phyloP scores from a whole-genome alignment of 2,329 filamentous ascomycete species.

The Colletotrichum eremochloae region DNA sequence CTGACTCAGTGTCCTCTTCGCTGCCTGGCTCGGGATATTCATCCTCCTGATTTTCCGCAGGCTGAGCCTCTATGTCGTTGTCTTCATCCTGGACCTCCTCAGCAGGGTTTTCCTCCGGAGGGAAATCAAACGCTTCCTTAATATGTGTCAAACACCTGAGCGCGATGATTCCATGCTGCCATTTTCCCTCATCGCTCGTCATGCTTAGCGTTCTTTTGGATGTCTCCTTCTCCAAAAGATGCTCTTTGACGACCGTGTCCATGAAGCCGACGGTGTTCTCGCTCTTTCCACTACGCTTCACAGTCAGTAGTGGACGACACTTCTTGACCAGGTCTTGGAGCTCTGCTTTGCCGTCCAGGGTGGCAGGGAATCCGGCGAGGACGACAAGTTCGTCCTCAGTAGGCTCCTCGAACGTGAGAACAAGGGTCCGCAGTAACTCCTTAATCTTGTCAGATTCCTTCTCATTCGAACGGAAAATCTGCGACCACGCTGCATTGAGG shows the following conservation, averaged over 20 bases:
- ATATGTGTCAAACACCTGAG: constrained; percentile 55
- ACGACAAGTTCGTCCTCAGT: constrained; percentile 54
- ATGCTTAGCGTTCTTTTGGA: constrained; percentile 51
- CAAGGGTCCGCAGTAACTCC: constrained; percentile 57
- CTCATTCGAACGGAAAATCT: constrained; percentile 52
- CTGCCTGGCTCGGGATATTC: constrained; percentile 23
- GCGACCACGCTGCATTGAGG: constrained; percentile 54
- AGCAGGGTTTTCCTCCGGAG: constrained; percentile 22
- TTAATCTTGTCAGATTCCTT: constrained; percentile 54
- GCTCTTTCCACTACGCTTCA: constrained; percentile 35
- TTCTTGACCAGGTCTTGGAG: constrained; percentile 53
- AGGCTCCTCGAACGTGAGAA: constrained; percentile 57
- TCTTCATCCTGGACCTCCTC: constrained; percentile 10
- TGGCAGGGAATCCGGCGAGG: constrained; percentile 52
- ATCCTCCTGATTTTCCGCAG: constrained; percentile 4
- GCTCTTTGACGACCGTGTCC: constrained; percentile 54
- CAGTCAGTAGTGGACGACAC: constrained; percentile 52
- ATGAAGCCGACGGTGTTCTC: constrained; percentile 46
- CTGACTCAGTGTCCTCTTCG: constrained; percentile 23
- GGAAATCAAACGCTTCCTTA: constrained; percentile 51
- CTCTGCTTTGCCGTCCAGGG: constrained; percentile 50
- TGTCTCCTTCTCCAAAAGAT: constrained; percentile 53
- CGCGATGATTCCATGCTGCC: constrained; percentile 58
- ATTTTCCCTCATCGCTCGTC: constrained; percentile 54
- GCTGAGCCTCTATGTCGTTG: constrained; percentile 1